A percentile compares a stretch with the other conserved stretches of the same genome.
Evolutionary conservation across 495 filamentous ascomycete genomes (phyloP).

Genomic region (Penicillium paxilli): DNA sequence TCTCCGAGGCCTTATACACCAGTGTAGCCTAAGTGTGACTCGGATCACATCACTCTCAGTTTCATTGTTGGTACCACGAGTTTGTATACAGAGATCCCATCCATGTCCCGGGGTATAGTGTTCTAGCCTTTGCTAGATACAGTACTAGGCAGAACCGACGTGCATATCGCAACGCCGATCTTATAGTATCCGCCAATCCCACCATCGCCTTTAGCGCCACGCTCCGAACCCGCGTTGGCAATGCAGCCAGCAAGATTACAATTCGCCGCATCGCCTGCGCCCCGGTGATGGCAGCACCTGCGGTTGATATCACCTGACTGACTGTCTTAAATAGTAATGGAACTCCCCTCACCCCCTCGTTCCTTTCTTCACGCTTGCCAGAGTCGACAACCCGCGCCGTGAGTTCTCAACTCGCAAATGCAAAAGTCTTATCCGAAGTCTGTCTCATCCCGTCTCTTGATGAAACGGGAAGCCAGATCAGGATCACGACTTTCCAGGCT

Average conservation of each 20-base stretch:
- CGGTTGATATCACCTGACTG: conserved; percentile 32
- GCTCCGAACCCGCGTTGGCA: conserved; percentile 7
- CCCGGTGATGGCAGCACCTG: conserved; percentile 31
- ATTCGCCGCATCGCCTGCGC: conserved; percentile 4
- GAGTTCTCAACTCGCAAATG: conserved; percentile 31
- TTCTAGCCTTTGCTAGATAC: background rate
- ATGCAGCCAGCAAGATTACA: conserved; percentile 9
- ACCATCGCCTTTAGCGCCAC: conserved; percentile 13
- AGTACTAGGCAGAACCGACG: conserved; percentile 2
- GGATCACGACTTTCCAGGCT: conserved; percentile 38
- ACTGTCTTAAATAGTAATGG: conserved; percentile 31
- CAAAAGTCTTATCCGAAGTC: conserved; percentile 27
- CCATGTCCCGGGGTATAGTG: background rate
- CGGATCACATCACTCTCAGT: no score
- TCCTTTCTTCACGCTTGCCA: conserved; percentile 33
- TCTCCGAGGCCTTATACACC: no score
- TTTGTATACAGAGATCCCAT: no score
- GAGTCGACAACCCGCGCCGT: conserved; percentile 41
- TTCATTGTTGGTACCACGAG: no score
- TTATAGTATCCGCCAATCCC: conserved; percentile 11
- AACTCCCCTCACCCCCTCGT: conserved; percentile 7
- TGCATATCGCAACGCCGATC: conserved; percentile 18
- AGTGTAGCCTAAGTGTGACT: no score
- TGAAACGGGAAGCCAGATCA: conserved; percentile 25
- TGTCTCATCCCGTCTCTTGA: conserved; percentile 25